These are phyloP conservation scores for Hamamelis virginiana DNA, from an alignment of 164 flowering plant genomes.

Conservation along the genomic window DNA sequence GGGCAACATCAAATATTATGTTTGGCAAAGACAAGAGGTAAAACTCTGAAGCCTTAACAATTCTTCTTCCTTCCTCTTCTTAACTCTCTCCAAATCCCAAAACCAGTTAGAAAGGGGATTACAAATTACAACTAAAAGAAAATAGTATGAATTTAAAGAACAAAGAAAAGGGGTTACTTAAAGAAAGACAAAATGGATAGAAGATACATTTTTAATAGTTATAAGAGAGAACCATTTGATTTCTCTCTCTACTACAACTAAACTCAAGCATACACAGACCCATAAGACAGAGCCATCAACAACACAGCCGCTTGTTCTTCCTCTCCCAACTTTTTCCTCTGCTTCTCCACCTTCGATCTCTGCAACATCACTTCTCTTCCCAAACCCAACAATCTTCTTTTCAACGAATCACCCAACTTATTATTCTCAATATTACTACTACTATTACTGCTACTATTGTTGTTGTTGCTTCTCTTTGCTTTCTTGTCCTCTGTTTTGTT, in stretches of 20 bases:
- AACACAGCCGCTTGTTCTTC: slow-evolving; percentile 78
- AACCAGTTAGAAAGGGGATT: slow-evolving; percentile 13
- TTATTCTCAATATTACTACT: slow-evolving; percentile 12
- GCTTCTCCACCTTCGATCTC: slow-evolving; percentile 43
- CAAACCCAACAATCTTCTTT: slow-evolving; percentile 33
- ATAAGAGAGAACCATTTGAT: too few relatives aligned
- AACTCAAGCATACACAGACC: slow-evolving; percentile 50
- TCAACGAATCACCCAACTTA: slow-evolving; percentile 26
- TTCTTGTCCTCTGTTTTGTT: slow-evolving; percentile 47
- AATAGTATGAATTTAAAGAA: too few relatives aligned
- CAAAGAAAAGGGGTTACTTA: too few relatives aligned
- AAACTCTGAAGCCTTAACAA: too few relatives aligned
- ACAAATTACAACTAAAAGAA: too few relatives aligned
- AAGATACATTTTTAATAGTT: too few relatives aligned
- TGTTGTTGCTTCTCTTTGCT: slow-evolving; percentile 20
- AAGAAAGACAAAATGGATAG: too few relatives aligned
- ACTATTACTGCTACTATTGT: not conserved
- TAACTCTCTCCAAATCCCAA: slow-evolving; percentile 7
- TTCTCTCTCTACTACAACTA: not conserved
- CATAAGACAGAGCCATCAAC: slow-evolving; percentile 72
- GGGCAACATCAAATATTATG: too few relatives aligned
- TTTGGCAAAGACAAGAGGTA: too few relatives aligned
- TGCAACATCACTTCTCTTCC: slow-evolving; percentile 41
- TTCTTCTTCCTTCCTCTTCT: not conserved
- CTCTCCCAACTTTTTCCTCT: slow-evolving; percentile 48